These are phyloP conservation scores for Irpex lacteus DNA, from an alignment of 1,284 basidiomycete genomes.

Conservation along the genomic window DNA sequence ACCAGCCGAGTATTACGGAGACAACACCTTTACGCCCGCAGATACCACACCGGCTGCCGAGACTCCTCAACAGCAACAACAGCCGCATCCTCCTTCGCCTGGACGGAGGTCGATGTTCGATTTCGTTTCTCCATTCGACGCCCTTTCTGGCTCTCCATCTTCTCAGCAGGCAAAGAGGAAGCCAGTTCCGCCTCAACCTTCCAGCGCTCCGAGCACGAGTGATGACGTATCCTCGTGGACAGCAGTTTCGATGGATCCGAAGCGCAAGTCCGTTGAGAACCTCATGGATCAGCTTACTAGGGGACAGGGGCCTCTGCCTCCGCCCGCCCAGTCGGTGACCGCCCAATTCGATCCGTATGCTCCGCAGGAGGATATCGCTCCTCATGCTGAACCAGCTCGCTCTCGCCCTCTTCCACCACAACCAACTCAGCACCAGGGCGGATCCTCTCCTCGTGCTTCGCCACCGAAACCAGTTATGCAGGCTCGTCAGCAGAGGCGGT, in stretches of 20 bases:
- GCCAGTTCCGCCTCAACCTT: conserved; percentile 41
- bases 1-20: conserved; percentile 31
- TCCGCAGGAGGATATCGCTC: conserved; percentile 42
- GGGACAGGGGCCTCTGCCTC: conserved; percentile 39
- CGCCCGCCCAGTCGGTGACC: conserved; percentile 32
- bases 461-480: conserved; percentile 49
- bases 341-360: conserved; percentile 42
- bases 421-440: conserved; percentile 35
- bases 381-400: conserved; percentile 41
- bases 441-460: conserved; percentile 58
- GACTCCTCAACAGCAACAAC: conserved; percentile 21
- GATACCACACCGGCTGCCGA: conserved; percentile 23
- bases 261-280: conserved; percentile 77
- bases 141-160: conserved; percentile 45
- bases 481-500: conserved; percentile 29
- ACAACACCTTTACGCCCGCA: conserved; percentile 44
- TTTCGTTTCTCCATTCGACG: conserved; percentile 80
- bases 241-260: conserved; percentile 57
- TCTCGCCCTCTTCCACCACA: conserved; percentile 51
- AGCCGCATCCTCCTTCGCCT: conserved; percentile 57
- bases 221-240: conserved; percentile 53
- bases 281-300: conserved; percentile 68
- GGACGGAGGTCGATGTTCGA: conserved; percentile 79
- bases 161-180: conserved; percentile 57
- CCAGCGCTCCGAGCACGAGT: conserved; percentile 37